These are phyloP conservation scores for Durotheca rogersii DNA, from an alignment of 495 filamentous ascomycete species.

Conservation along the genomic window DNA sequence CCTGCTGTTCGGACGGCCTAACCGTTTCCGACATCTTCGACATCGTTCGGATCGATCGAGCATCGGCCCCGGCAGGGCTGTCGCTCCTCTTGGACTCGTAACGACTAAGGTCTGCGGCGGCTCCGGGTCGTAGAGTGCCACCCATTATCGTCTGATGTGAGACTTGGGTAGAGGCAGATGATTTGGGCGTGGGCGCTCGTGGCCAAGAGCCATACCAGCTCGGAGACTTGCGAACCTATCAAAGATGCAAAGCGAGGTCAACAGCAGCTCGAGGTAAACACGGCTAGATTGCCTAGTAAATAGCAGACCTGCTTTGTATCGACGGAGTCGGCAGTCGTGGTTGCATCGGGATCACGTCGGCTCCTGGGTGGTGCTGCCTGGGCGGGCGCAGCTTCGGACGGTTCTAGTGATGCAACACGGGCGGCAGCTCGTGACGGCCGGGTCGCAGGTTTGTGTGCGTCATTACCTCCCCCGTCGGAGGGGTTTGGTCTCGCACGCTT, in stretches of 20 bases:
- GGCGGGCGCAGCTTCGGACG: constrained; percentile 8
- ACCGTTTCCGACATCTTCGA: constrained; percentile 32
- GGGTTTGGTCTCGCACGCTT: constrained; percentile 65
- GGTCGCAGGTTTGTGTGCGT: constrained; percentile 39
- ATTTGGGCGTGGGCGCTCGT: constrained; percentile 62
- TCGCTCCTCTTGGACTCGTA: constrained; percentile 45
- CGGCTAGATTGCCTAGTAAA: constrained; percentile 3
- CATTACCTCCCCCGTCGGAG: constrained; percentile 37
- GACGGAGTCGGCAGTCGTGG: constrained; percentile 15
- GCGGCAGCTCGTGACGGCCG: constrained; percentile 32
- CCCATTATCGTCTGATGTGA: constrained; percentile 75
- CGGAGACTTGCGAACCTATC: constrained; percentile 55
- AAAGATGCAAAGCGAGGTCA: constrained; percentile 30
- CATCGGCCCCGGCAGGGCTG: constrained; percentile 24
- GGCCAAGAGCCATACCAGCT: constrained; percentile 72
- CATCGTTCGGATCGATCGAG: constrained; percentile 29
- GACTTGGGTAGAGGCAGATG: constrained; percentile 69
- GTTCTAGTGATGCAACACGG: constrained; percentile 36
- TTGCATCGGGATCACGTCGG: constrained; percentile 16
- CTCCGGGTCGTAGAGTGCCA: constrained; percentile 43
- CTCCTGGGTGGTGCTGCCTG: constrained; percentile 24
- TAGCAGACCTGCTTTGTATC: constrained; percentile 24
- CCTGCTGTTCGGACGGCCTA: constrained; percentile 20
- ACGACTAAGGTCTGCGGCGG: constrained; percentile 47
- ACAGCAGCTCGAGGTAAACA: constrained; percentile 7